A percentile compares a stretch with the other conserved stretches of the same genome.
These are phyloP conservation scores for Paraphoma chrysanthemicola DNA, from an alignment of 2,329 filamentous ascomycete genomes.

Conservation along the genomic window DNA sequence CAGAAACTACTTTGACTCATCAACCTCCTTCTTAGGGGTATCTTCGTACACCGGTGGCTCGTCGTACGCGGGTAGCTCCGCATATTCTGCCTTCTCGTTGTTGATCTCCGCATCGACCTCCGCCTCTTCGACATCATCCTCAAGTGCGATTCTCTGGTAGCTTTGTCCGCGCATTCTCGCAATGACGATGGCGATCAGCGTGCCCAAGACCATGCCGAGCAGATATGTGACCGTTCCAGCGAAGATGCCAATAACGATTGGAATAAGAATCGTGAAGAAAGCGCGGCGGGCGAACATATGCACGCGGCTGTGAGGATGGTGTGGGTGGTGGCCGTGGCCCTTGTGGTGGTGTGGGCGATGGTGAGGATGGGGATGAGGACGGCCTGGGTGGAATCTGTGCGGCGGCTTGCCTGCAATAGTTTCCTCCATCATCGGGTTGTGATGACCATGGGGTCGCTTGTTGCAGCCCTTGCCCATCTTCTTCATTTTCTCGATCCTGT, in stretches of 20 bases:
- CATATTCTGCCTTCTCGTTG: conserved; percentile 43
- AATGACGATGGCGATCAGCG: conserved; percentile 66
- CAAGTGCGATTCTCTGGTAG: conserved; percentile 43
- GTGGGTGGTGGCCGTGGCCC: conserved; percentile 26
- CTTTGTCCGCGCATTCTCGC: conserved; percentile 59
- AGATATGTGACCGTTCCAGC: conserved; percentile 73
- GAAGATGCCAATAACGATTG: conserved; percentile 71
- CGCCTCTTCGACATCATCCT: conserved; percentile 35
- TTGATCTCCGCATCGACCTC: conserved; percentile 24
- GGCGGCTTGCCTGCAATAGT: conserved; percentile 40
- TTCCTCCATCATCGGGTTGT: conserved; percentile 41
- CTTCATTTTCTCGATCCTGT: conserved; percentile 45
- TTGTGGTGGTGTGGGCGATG: conserved; percentile 31
- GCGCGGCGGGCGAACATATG: conserved; percentile 56
- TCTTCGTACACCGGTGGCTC: conserved; percentile 50
- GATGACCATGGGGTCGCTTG: conserved; percentile 33
- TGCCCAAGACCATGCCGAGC: conserved; percentile 71
- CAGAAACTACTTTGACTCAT: conserved; percentile 26
- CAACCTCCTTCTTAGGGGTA: conserved; percentile 39
- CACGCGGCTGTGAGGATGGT: conserved; percentile 21
- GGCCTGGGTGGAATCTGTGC: conserved; percentile 41
- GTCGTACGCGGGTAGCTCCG: conserved; percentile 45
- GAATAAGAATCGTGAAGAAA: conserved; percentile 69
- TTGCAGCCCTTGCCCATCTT: conserved; percentile 44
- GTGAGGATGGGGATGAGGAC: conserved; percentile 28